Evolutionary conservation across 106 monocot species (phyloP).

Genomic region (Phalaenopsis aphrodite): DNA sequence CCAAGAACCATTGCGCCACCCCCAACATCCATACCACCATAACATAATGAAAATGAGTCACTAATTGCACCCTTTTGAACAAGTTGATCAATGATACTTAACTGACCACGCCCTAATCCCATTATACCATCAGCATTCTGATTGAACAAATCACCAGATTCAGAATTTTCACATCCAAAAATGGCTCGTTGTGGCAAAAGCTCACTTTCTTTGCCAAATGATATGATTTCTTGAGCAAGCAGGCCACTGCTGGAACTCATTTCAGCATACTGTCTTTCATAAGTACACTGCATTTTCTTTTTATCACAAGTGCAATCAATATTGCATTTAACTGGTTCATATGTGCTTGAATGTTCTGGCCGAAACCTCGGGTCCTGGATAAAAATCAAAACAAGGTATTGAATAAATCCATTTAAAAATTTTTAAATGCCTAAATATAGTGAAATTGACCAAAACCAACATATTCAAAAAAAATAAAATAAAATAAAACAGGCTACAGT

Average conservation of each 20-base stretch:
- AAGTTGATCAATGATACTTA: slow-evolving; percentile 96
- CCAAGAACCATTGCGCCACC: slow-evolving; percentile 97
- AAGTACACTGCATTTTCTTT: slow-evolving; percentile 63
- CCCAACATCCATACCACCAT: slow-evolving; percentile 96
- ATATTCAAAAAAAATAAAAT: slow-evolving; percentile 5
- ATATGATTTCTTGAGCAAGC: slow-evolving; percentile 71
- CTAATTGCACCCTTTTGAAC: slow-evolving; percentile 73
- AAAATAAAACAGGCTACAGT: not conserved
- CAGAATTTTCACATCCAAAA: slow-evolving; percentile 93
- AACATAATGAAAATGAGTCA: slow-evolving; percentile 91
- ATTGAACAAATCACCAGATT: slow-evolving; percentile 83
- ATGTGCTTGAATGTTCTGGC: slow-evolving; percentile 68
- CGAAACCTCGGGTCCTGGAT: slow-evolving; percentile 80
- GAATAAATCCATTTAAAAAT: not conserved
- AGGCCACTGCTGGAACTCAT: slow-evolving; percentile 95
- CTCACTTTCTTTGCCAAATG: slow-evolving; percentile 73
- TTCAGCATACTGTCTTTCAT: slow-evolving; percentile 92
- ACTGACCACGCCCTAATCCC: slow-evolving; percentile 79
- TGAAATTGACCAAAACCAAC: not conserved
- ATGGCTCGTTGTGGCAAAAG: slow-evolving; percentile 58
- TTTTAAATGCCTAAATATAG: not conserved
- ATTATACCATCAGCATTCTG: slow-evolving; percentile 99
- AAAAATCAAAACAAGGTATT: slow-evolving; percentile 5
- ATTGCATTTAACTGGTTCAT: slow-evolving; percentile 71
- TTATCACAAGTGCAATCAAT: slow-evolving; percentile 57